Evolutionary conservation across 2,329 filamentous ascomycete species (phyloP).

Genomic region (Tolypocladium cylindrosporum): DNA sequence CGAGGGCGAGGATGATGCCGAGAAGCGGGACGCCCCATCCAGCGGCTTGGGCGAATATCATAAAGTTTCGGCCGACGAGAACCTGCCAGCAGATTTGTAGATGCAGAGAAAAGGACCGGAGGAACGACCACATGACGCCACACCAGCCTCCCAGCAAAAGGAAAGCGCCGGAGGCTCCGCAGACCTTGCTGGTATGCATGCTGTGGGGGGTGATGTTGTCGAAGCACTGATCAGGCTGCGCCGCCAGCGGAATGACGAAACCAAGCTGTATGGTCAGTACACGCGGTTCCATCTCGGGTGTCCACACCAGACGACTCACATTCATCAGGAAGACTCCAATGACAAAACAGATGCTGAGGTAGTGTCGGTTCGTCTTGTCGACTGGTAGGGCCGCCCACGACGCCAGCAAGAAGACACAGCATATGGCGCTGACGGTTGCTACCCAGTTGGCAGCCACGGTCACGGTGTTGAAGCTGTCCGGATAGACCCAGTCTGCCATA

Average conservation of each 20-base stretch:
- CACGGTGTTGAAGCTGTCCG: constrained; percentile 47
- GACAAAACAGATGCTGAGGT: constrained; percentile 80
- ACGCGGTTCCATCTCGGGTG: neutral
- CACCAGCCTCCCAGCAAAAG: constrained; percentile 79
- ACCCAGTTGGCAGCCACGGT: constrained; percentile 70
- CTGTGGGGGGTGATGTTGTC: constrained; percentile 88
- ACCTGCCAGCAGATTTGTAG: constrained; percentile 98
- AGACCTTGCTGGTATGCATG: constrained; percentile 73
- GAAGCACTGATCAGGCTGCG: constrained; percentile 70
- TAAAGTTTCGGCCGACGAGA: constrained; percentile 78
- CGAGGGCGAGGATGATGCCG: constrained; percentile 65
- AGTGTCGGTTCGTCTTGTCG: constrained; percentile 86
- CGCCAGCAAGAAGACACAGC: constrained; percentile 64
- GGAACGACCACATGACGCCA: constrained; percentile 81
- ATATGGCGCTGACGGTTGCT: constrained; percentile 62
- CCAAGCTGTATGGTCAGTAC: constrained; percentile 51
- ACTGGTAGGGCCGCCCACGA: constrained; percentile 75
- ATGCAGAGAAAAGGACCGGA: constrained; percentile 83
- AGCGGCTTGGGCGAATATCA: constrained; percentile 68
- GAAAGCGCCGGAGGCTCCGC: constrained; percentile 80
- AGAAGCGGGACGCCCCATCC: constrained; percentile 79
- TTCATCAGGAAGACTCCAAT: constrained; percentile 69
- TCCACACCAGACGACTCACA: constrained; percentile 38
- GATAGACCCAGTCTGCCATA: constrained; percentile 65
- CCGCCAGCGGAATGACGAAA: constrained; percentile 79